These are phyloP conservation scores for Cyberlindnera misumaiensis DNA, from an alignment of 805 yeast species.

Conservation along the genomic window DNA sequence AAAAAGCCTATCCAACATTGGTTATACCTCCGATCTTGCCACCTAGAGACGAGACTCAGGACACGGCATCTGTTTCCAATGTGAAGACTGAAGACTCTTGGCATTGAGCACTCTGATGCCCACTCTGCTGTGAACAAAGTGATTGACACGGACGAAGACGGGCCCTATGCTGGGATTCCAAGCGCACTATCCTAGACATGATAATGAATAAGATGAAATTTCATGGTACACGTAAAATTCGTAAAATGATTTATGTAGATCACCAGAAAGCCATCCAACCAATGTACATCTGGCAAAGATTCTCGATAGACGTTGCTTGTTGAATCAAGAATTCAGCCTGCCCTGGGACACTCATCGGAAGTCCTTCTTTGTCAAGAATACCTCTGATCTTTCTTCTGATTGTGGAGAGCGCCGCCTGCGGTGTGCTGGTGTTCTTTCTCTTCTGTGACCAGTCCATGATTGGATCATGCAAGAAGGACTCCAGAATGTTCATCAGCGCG, in stretches of 20 bases:
- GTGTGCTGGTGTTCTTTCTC: conserved; percentile 36
- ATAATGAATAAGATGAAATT: too few relatives aligned
- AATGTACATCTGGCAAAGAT: conserved; percentile 78
- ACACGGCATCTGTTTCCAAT: not conserved
- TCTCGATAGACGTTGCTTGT: conserved; percentile 67
- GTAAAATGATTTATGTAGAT: not conserved
- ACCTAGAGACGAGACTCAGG: conserved; percentile 2
- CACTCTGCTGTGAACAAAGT: too few relatives aligned
- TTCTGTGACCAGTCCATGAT: conserved; percentile 67
- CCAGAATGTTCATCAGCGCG: conserved; percentile 81
- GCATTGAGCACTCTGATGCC: too few relatives aligned
- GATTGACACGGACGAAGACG: too few relatives aligned
- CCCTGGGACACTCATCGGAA: conserved; percentile 85
- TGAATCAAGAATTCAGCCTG: conserved; percentile 87
- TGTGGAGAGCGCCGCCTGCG: conserved; percentile 63
- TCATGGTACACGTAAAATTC: not conserved
- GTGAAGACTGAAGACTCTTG: not conserved
- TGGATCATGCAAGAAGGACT: conserved; percentile 89
- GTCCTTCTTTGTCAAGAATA: conserved; percentile 69
- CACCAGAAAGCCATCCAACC: conserved; percentile 83
- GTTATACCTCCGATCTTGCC: conserved; percentile 7
- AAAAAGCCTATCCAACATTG: too few relatives aligned
- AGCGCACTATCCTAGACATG: too few relatives aligned
- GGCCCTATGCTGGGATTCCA: too few relatives aligned
- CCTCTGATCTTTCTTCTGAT: conserved; percentile 82